A percentile compares a stretch with the other conserved stretches of the same genome.
Conservation (phyloP, 352 stramenopile species). For the Phytophthora lateralis region DNA sequence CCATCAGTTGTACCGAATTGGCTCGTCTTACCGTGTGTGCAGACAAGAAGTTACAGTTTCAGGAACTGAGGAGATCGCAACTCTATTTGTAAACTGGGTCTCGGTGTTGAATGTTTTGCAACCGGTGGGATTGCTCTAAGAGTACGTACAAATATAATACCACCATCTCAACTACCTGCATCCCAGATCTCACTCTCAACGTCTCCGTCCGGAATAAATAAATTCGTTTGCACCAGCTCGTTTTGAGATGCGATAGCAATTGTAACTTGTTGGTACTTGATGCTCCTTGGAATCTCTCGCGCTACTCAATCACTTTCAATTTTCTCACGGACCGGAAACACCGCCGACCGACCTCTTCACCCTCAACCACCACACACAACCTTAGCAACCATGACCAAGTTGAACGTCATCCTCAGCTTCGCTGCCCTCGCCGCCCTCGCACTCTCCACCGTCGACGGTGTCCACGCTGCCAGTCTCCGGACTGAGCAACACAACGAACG, state of each 20-base stretch:
- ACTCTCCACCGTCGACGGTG: slow-evolving; percentile 8
- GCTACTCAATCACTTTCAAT: slow-evolving; percentile 21
- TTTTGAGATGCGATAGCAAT: not conserved
- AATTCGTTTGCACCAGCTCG: not conserved
- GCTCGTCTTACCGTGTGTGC: no score
- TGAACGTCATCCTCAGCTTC: slow-evolving; percentile 29
- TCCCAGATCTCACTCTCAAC: slow-evolving; percentile 20
- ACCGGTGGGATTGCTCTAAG: not conserved
- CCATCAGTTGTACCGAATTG: slow-evolving; percentile 7
- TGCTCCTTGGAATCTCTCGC: not conserved
- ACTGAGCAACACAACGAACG: slow-evolving; percentile 1
- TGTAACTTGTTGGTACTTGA: not conserved
- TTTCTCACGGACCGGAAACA: slow-evolving; percentile 10
- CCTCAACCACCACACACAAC: not conserved
- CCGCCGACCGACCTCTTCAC: not conserved
- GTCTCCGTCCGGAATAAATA: slow-evolving; percentile 7
- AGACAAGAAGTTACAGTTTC: slow-evolving; percentile 15
- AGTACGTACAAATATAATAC: no score
- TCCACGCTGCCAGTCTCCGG: slow-evolving; percentile 23
- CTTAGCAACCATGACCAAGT: slow-evolving; percentile 25
- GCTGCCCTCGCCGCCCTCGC: slow-evolving; percentile 14
- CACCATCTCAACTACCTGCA: slow-evolving; percentile 2
- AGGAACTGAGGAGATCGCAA: not conserved
- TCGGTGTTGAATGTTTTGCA: not conserved
- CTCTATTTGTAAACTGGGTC: slow-evolving; percentile 13